Base-by-base conservation (phyloP, 805 yeast genomes). In the Tetrapisispora pingtungensis region DNA sequence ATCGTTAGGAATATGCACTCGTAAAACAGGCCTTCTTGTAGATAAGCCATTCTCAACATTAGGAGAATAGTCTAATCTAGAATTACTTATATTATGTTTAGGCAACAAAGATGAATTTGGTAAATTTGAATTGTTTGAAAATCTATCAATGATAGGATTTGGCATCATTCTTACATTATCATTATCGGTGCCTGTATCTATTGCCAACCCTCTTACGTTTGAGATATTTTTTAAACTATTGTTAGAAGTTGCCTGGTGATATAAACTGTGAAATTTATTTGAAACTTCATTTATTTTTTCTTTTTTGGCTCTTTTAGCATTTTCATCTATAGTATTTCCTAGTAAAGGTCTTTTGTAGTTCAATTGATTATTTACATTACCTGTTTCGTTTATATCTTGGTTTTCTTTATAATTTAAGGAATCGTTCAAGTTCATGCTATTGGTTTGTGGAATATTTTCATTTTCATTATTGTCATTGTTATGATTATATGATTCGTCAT, bases 1-100 rank as follows among this genome's bases (percentile, higher is more conserved):
- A 24, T 37, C 50, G 33, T 57, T 54, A 1, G 87, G 87, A n/a
- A 81, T 81, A 51, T 78, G 78, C 10, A 81, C 80, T 45, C 84
- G 62, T 37, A 81, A 62, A 1, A 80, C 71, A 1, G 87, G 87
- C 47, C 87, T 62, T 53, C 50, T 49, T n/a, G 32, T 22, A 32
- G 36, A 24, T 32, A 36, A 51, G 10, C 6, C 18, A 33, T 35
- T 33, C 19, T 33, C 27, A 3, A 18, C 26, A 18, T 33, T 40
- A 3, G 40, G n/a, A 17, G 33, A 10, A 15, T 27, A 37, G 18
- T 37, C 31, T 20, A 39, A 32, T 20, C 42, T 20, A 6, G 42
- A 22, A 32, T 22, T 32, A 22, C 42, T 39, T 8, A 30, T 39
- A 24, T 31, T 39, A 15, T 30, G 42, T 32, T 39, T 31, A 39